Percentiles rank a stretch among this genome's conserved stretches.
Conservation (phyloP, 306 rosid genomes). For the cucumber (Cucumis sativus) region DNA sequence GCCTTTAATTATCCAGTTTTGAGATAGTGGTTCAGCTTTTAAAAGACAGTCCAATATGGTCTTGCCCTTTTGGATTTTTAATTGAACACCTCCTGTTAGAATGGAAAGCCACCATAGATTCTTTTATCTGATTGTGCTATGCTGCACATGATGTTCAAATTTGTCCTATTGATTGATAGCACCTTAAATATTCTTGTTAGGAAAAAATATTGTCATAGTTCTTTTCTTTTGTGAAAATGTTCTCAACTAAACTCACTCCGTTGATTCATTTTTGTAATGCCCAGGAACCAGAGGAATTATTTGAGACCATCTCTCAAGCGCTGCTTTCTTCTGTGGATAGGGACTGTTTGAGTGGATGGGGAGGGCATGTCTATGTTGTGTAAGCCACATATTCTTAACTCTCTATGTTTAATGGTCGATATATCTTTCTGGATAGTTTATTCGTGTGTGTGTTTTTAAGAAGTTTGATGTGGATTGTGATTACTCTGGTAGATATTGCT, state of each 20-base stretch:
- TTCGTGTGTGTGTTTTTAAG: background rate
- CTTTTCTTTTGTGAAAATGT: background rate
- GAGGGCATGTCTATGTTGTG: constrained; percentile 95
- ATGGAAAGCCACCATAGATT: background rate
- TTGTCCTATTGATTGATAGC: background rate
- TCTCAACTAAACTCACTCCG: background rate
- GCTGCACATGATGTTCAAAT: background rate
- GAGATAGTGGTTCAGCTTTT: background rate
- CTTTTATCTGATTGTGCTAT: background rate
- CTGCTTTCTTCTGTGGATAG: constrained; percentile 90
- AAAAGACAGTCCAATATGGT: background rate
- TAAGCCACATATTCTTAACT: constrained; percentile 27
- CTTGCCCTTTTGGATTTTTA: background rate
- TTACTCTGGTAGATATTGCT: background rate
- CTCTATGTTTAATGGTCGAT: background rate
- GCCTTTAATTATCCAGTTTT: background rate
- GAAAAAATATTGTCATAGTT: background rate
- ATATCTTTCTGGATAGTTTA: background rate
- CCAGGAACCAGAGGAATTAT: constrained; percentile 93
- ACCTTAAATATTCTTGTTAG: background rate
- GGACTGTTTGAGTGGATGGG: constrained; percentile 99
- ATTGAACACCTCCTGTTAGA: background rate
- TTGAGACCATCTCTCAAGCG: constrained; percentile 93
- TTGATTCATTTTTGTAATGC: constrained; percentile 1
- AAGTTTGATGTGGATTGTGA: background rate